Evolutionary conservation across 2,329 filamentous ascomycete genomes (phyloP), one percentile per base, ranked within the genome.

Genomic region (Nothophoma quercina): DNA sequence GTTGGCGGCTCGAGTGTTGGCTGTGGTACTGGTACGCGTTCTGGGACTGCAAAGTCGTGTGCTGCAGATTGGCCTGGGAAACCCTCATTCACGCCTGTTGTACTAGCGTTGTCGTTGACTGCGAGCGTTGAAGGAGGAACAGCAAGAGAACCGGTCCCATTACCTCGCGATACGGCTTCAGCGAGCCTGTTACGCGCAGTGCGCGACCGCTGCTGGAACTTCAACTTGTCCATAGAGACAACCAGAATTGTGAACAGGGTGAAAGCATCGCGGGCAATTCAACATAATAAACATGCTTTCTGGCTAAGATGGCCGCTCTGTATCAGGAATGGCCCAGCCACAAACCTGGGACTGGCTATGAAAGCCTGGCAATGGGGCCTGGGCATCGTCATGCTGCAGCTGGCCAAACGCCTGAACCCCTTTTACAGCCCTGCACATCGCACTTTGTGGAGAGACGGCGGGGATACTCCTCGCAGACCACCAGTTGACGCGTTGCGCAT

Each of bases 121-220:
- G 63, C 59, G 8, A 68, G 63, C 8, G 60, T 62, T 15, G 64
- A 65, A 28, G 70, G 69, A 26, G 68, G 67, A 36, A 63, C 63
- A 21, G 64, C 60, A 40, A 72, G 62, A 9, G 65, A 66, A 12
- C 51, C 68, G 32, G 56, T 62, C 16, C 63, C 66, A 13, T 62
- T 63, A 13, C 66, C 65, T 22, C 60, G 59, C 33, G 70, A 71
- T 3, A 65, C 59, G 25, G 58, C 58, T 26, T 68, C 63, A 36
- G 68, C 65, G 28, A 70, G 58, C 40, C 58, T 64, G 49, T 71
- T 72, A 59, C 70, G 70, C 41, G 71, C 70, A 19, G 68, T 64
- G 43, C 67, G 63, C 56, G 70, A 63, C 63, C 71, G 71, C 33
- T 53, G 50, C 18, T 42, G 50, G 15, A 58, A 49, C 60, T 68